Base-by-base conservation (phyloP, 805 yeast species). In the Nakazawaea ambrosiae region DNA sequence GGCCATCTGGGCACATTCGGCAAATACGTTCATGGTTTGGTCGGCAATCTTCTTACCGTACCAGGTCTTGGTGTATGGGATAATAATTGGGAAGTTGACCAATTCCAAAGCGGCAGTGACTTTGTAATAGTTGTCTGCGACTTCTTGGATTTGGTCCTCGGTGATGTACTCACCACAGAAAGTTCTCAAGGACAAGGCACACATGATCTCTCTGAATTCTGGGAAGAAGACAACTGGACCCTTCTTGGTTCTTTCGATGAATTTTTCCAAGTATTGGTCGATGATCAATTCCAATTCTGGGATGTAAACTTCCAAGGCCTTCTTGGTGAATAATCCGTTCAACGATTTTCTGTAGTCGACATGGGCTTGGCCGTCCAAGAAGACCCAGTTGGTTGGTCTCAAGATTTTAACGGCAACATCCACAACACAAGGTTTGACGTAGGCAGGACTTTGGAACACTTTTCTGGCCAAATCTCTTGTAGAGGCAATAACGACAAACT, bases 31-130 rank as follows among this genome's bases (percentile, higher is more conserved):
- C 97, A 92, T 90, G 14, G 96, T 86, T 70, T 81, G 76, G 58
- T 92, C 95, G 40, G 97, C 95, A 53, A 89, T 83, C 56, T 73
- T 78, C 67, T 85, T 81, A 48, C 98, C 98, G 62, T 89, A 86
- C 98, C 98, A 92, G 25, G 98, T 82, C 67, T 90, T 92, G 44
- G 98, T 88, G 70, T 73, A 92, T 22, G 98, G 98, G 34, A 92
- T 60, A 46, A 92, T 90, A 51, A 92, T 85, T 45, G 98, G 98
- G 78, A 92, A 92, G 69, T 92, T 92, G 45, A 92, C 98, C 48
- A 92, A 75, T 65, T 92, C 98, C 55, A 92, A 73, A 20, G 98
- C 98, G 43, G 95, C 95, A 11, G 98, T 92, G 48, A 92, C 84
- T 46, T 75, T 67, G 63, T 78, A 92, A 63, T 89, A 92, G 61